Evolutionary conservation across 768 basidiomycete genomes (phyloP).

Genomic region (Boletus pseudopeckii): DNA sequence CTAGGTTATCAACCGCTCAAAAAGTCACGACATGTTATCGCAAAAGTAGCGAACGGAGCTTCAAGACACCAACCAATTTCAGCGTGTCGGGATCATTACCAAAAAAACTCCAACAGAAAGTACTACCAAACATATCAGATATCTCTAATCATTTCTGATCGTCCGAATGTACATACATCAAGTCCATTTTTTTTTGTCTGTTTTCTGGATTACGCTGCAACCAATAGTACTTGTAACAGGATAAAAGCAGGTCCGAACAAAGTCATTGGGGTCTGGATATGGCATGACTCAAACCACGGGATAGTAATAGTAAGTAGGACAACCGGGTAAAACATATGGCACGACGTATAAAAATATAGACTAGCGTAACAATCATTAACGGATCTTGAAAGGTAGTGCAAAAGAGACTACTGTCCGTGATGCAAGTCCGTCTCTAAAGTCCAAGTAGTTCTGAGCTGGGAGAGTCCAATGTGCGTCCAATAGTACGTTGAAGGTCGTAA

Average conservation of each 20-base stretch:
- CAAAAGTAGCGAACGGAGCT: neutral
- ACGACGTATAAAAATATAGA: slow-evolving; percentile 26
- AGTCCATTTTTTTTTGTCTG: slow-evolving; percentile 73
- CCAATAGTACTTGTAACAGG: slow-evolving; percentile 9
- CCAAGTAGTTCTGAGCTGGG: slow-evolving; percentile 17
- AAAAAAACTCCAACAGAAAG: no score
- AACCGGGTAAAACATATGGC: slow-evolving; percentile 8
- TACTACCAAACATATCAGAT: neutral
- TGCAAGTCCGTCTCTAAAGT: slow-evolving; percentile 29
- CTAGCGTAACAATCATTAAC: slow-evolving; percentile 29
- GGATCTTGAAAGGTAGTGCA: slow-evolving; percentile 10
- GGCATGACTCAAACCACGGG: neutral
- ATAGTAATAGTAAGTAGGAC: slow-evolving; percentile 9
- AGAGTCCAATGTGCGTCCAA: slow-evolving; percentile 23
- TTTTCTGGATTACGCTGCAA: slow-evolving; percentile 42
- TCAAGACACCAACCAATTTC: no score
- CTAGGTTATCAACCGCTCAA: neutral
- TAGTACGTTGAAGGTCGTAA: slow-evolving; percentile 22
- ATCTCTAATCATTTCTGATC: neutral
- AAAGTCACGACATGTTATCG: neutral
- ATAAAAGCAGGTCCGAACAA: slow-evolving; percentile 11
- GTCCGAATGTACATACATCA: slow-evolving; percentile 64
- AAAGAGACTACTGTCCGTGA: slow-evolving; percentile 15
- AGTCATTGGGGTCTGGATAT: neutral
- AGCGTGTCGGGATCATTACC: no score